phyloP scores from a whole-genome alignment of 1,284 basidiomycete genomes.

The Trametes sp. region DNA sequence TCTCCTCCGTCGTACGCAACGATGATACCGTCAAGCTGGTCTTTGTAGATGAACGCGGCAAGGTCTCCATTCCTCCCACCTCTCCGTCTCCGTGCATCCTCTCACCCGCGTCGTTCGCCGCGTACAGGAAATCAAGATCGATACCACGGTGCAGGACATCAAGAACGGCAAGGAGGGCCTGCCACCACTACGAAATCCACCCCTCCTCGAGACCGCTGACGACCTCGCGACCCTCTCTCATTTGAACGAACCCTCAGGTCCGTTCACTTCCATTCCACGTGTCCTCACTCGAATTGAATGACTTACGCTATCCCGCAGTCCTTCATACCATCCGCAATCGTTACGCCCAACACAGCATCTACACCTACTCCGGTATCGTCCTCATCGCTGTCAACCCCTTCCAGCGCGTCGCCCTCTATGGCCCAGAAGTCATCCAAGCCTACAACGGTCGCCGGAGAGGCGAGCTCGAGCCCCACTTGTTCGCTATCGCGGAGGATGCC shows the following conservation, averaged over 20 bases:
- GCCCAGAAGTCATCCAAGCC: conserved; percentile 96
- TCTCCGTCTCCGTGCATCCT: conserved; percentile 3
- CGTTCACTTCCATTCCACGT: conserved; percentile 32
- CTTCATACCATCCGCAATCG: conserved; percentile 97
- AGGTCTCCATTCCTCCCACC: conserved; percentile 55
- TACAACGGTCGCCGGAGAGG: conserved; percentile 94
- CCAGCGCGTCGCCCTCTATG: conserved; percentile 92
- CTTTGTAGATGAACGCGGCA: conserved; percentile 88
- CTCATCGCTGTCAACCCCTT: conserved; percentile 99
- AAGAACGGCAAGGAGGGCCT: conserved; percentile 78
- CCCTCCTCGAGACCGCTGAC: conserved; percentile 95
- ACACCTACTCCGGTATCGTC: conserved; percentile 98
- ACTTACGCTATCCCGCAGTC: conserved; percentile 56
- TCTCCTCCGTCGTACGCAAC: conserved; percentile 67
- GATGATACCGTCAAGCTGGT: conserved; percentile 79
- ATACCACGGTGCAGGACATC: conserved; percentile 82
- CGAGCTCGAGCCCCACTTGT: conserved; percentile 97
- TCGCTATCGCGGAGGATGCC: conserved; percentile 99
- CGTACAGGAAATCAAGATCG: conserved; percentile 74
- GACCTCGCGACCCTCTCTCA: conserved; percentile 98
- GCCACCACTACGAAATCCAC: conserved; percentile 96
- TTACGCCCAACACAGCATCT: conserved; percentile 97
- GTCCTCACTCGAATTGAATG: background rate
- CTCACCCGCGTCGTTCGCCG: conserved; percentile 4
- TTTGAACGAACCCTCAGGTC: conserved; percentile 97